Base-by-base conservation (phyloP, 257 asterid genomes). In the Nicotiana tomentosiformis region DNA sequence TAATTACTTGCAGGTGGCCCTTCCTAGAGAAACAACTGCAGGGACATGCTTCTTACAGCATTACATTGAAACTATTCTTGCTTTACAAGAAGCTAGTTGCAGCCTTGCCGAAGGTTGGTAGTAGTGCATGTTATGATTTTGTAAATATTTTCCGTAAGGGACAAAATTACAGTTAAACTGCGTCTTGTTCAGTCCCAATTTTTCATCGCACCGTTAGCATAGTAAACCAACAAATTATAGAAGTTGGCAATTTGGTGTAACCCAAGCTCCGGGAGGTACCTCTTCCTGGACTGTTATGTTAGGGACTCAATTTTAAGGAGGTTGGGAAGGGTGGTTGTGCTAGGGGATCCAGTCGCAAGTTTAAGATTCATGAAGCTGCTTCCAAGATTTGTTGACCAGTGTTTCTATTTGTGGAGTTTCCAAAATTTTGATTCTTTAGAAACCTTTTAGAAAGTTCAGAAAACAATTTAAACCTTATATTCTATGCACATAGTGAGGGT, bases 1-100 rank as follows among this genome's bases (percentile, higher is more conserved):
- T 85, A 82, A 64, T 72, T 30, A 77, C 81, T 87, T 86, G 84
- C 93, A 96, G 99, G 97, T 96, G 85, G 98, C 98, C 86, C 92
- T 96, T 85, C 99, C 99, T 74, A 35, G 88, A 70, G 99, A 96
- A 84, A 86, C 97, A 29, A 91, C 92, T 61, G 90, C 96, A 23
- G 97, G 98, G 81, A 90, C 95, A 78, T 96, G 98, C 86, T 96
- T 92, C 90, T 87, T 96, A 88, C 98, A 94, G 85, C 95, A 90
- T 84, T 94, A 96, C 84, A 90, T 96, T 84, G 98, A 96, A 83
- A 92, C 95, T 85, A 92, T 96, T 87, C 90, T 96, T 87, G 98
- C 98, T 89, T 88, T 96, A 81, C 98, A 96, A 92, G 97, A 92
- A 81, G 90, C 95, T 49, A 94, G 98, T 88, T 90, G 93, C 84